Conservation (phyloP, 2,329 filamentous ascomycete genomes). For the Botrytis pseudocinerea region DNA sequence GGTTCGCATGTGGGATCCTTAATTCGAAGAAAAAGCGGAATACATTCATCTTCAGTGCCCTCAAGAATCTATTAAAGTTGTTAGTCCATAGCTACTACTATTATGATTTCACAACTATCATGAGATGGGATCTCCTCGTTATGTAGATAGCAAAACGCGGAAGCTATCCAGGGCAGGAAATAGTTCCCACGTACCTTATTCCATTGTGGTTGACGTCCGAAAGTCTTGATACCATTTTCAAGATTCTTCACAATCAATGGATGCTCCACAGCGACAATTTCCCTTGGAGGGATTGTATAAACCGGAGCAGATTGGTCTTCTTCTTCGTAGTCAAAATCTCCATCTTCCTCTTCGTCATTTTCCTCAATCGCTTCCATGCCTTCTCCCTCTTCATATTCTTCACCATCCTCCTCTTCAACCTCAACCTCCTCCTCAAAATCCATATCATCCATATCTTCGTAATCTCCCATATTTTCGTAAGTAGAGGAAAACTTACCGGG, state of each 20-base stretch:
- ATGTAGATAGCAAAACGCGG: neutral
- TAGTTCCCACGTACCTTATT: conserved; percentile 35
- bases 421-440: conserved; percentile 11
- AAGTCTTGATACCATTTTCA: conserved; percentile 62
- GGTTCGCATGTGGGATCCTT: conserved; percentile 78
- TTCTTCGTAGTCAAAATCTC: conserved; percentile 14
- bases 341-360: conserved; percentile 7
- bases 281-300: conserved; percentile 52
- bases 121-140: conserved; percentile 24
- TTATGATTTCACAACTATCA: conserved; percentile 18
- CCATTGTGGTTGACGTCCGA: conserved; percentile 47
- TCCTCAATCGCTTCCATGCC: conserved; percentile 1
- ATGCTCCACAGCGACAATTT: conserved; percentile 64
- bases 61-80: conserved; percentile 46
- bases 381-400: conserved; percentile 7
- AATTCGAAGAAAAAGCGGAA: conserved; percentile 74
- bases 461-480: conserved; percentile 14
- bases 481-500: neutral
- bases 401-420: neutral
- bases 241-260: conserved; percentile 65
- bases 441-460: conserved; percentile 12
- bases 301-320: conserved; percentile 42
- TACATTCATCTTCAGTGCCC: conserved; percentile 47
- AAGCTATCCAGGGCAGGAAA: neutral
- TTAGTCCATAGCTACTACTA: neutral